Percentiles rank a stretch among this genome's conserved stretches.
Conservation (phyloP, 140 eudicot genomes). For the Cichorium intybus region DNA sequence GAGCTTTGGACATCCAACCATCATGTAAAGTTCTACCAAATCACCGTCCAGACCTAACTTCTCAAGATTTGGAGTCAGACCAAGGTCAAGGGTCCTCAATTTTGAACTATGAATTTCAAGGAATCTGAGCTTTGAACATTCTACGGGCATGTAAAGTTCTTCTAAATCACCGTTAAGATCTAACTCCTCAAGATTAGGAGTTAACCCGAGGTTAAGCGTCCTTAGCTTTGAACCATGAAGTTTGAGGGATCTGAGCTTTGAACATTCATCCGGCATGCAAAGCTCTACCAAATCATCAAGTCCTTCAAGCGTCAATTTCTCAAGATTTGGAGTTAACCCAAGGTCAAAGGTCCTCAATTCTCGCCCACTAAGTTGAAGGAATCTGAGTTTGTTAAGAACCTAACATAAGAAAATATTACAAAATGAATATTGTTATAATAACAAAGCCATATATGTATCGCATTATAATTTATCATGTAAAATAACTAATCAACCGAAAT, state of each 20-base stretch:
- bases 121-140: no score
- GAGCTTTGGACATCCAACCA: not conserved
- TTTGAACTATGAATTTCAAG: no score
- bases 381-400: not conserved
- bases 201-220: not conserved
- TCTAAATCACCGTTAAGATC: no score
- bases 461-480: not conserved
- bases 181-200: no score
- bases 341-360: not conserved
- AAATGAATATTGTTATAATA: no score
- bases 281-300: not conserved
- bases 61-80: not conserved
- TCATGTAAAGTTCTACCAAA: not conserved
- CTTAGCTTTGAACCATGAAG: not conserved
- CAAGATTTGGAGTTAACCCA: not conserved
- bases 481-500: not conserved
- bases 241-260: not conserved
- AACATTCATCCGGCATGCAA: no score
- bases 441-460: no score
- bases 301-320: not conserved
- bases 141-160: no score
- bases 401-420: not conserved
- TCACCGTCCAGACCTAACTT: not conserved
- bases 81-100: no score
- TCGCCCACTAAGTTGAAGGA: not conserved